Evolutionary conservation across 2,329 filamentous ascomycete species (phyloP), one percentile per base, ranked within the genome.

Genomic region (Aureobasidium leucospermi): DNA sequence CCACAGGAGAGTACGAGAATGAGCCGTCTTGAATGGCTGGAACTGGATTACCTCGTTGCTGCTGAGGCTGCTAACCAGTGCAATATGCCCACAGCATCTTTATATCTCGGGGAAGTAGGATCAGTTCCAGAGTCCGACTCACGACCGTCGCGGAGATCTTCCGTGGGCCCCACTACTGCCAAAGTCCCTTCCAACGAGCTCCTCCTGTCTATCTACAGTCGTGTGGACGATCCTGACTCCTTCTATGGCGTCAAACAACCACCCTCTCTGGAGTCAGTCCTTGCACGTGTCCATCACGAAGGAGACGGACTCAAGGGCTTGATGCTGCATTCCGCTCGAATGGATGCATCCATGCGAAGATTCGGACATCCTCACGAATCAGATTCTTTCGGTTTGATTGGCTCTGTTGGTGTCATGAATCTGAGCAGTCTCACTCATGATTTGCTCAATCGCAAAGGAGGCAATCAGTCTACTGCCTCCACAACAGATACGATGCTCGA

Each of bases 141-240:
- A 29, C 46, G 82, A 36, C 74, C 79, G 16, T 87, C 87, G 45
- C 81, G 89, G 61, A 83, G 89, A 52, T 87, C 88, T 8, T 90
- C 87, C 6, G 32, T 60, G 2, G 74, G 77, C 2, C 68, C 78
- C 49, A 64, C 64, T 69, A 78, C 48, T 75, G 85, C 71, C 11
- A 68, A 68, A 1, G 65, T 69, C 31, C 61, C 78, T 29, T 82
- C 89, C 6, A 80, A 82, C 3, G 84, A 89, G 32, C 79, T 95
- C 1, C 77, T 97, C 11, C 79, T 96, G 46, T 78, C 82, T 0
- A 92, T 99, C 2, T 99, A 94, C 70, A 88, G 90, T 69, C 93
- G 90, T 62, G 88, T 99, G 48, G 92, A 96, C 68, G 95, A 99
- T 67, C 93, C 92, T 1, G 94, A 99, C 71, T 87, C 91, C 0